These are phyloP conservation scores for Dendrobium officinale DNA, from an alignment of 106 monocot genomes.

Conservation along the genomic window DNA sequence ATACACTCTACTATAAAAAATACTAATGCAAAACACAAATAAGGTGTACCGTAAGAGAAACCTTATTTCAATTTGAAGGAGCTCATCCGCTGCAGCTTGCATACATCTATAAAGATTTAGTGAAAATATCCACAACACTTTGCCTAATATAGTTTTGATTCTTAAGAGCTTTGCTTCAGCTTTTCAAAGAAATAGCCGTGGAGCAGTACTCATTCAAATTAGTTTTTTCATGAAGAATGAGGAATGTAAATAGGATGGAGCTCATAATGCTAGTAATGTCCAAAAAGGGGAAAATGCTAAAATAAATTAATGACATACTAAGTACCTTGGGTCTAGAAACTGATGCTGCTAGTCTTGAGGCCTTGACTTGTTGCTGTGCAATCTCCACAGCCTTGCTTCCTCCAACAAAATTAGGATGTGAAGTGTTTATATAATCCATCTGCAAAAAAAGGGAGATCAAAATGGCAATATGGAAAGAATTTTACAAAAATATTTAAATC, in stretches of 20 bases:
- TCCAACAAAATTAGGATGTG: slow-evolving; percentile 91
- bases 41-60: no score
- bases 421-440: slow-evolving; percentile 99
- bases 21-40: no score
- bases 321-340: slow-evolving; percentile 43
- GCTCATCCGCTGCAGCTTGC: neutral
- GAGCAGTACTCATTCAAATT: neutral
- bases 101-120: neutral
- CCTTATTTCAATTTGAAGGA: no score
- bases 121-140: neutral
- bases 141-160: neutral
- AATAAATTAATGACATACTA: neutral
- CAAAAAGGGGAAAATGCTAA: neutral
- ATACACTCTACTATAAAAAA: no score
- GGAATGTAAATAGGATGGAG: neutral
- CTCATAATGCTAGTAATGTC: neutral
- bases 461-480: neutral
- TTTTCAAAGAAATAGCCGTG: neutral
- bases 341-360: slow-evolving; percentile 33
- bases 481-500: neutral
- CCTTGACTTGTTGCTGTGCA: slow-evolving; percentile 86
- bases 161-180: neutral
- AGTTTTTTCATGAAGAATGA: neutral
- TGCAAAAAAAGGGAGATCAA: slow-evolving; percentile 17
- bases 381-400: slow-evolving; percentile 92